These are phyloP conservation scores for Chaetomium fimeti DNA, from an alignment of 495 filamentous ascomycete genomes.

Conservation along the genomic window DNA sequence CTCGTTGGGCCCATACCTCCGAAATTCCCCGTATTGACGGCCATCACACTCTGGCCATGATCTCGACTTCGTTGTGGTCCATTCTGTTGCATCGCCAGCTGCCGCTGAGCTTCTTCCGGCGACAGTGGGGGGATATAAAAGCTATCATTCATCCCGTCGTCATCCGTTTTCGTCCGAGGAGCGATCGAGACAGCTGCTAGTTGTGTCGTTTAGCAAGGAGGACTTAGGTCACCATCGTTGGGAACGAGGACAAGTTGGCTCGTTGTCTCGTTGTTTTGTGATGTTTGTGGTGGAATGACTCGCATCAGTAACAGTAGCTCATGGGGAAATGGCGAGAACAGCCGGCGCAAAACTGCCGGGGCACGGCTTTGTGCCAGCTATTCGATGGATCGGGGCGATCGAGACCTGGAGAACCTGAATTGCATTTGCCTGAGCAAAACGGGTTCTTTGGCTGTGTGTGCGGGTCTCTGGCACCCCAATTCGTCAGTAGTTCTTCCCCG, in stretches of 20 bases:
- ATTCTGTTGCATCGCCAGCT: constrained; percentile 30
- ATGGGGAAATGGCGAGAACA: not conserved
- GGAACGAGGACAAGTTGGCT: not conserved
- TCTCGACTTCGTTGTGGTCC: constrained; percentile 33
- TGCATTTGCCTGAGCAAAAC: not conserved
- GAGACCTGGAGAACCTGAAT: not conserved
- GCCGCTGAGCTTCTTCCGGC: constrained; percentile 48
- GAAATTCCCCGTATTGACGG: constrained; percentile 28
- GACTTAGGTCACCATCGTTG: constrained; percentile 3
- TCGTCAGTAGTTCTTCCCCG: not conserved
- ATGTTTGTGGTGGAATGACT: not conserved
- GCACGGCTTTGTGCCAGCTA: not conserved
- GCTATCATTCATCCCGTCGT: constrained; percentile 34
- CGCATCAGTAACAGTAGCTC: not conserved
- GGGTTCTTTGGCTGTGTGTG: constrained; percentile 2
- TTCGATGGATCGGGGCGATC: not conserved
- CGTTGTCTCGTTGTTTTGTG: not conserved
- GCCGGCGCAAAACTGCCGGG: not conserved
- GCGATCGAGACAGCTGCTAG: not conserved
- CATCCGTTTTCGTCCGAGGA: constrained; percentile 17
- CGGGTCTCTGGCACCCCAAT: constrained; percentile 6
- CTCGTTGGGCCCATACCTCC: constrained; percentile 14
- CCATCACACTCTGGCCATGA: constrained; percentile 30
- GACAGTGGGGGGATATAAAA: constrained; percentile 44
- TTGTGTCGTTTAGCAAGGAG: not conserved